Evolutionary conservation across 495 filamentous ascomycete genomes (phyloP).

Genomic region (Aspergillus wentii): DNA sequence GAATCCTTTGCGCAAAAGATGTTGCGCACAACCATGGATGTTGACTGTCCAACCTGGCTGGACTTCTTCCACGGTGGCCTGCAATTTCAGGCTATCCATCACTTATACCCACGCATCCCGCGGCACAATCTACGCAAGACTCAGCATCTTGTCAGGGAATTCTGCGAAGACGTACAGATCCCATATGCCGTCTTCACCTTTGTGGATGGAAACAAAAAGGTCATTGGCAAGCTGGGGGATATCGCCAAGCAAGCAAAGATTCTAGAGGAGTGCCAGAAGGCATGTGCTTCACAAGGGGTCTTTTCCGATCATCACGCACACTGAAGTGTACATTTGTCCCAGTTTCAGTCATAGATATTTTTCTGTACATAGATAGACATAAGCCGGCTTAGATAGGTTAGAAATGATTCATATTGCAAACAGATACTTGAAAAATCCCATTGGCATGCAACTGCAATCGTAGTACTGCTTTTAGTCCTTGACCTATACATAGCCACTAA

Average conservation of each 20-base stretch:
- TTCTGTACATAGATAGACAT: too few species aligned
- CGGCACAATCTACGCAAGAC: slow-evolving; percentile 84
- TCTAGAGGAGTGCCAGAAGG: slow-evolving; percentile 77
- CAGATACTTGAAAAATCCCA: too few species aligned
- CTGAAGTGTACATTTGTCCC: too few species aligned
- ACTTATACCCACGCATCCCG: slow-evolving; percentile 93
- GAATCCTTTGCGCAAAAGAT: slow-evolving; percentile 96
- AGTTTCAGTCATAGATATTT: too few species aligned
- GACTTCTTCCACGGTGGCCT: slow-evolving; percentile 96
- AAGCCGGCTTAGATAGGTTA: too few species aligned
- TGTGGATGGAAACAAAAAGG: slow-evolving; percentile 83
- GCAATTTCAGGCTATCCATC: slow-evolving; percentile 96
- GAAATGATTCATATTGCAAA: too few species aligned
- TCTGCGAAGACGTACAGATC: slow-evolving; percentile 85
- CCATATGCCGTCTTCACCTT: slow-evolving; percentile 95
- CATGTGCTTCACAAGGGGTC: slow-evolving; percentile 39
- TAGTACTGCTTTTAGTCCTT: too few species aligned
- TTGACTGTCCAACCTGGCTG: slow-evolving; percentile 91
- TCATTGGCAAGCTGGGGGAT: slow-evolving; percentile 81
- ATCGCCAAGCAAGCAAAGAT: slow-evolving; percentile 84
- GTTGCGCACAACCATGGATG: slow-evolving; percentile 96
- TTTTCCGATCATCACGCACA: slow-evolving; percentile 32
- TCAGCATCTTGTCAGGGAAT: slow-evolving; percentile 80
- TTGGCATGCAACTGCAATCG: too few species aligned
- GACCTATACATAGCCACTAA: too few species aligned